Conservation (phyloP, 352 stramenopile species). For the Salisapilia sapeloensis region DNA sequence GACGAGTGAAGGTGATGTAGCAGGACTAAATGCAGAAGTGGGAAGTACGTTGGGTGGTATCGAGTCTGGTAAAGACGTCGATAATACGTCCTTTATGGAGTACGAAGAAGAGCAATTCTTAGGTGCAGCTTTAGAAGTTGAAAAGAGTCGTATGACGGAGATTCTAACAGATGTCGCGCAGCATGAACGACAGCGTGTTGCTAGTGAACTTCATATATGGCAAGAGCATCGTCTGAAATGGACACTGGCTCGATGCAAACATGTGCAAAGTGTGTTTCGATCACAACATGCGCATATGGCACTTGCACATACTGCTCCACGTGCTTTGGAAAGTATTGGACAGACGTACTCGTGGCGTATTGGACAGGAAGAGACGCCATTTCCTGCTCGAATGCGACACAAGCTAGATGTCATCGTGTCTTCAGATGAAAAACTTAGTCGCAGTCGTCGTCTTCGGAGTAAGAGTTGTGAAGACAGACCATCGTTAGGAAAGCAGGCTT, state of each 20-base stretch:
- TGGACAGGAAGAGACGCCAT: constrained; percentile 42
- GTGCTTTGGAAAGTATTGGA: constrained; percentile 10
- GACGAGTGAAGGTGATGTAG: no score
- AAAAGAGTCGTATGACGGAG: constrained; percentile 63
- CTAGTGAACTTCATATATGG: no score
- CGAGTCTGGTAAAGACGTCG: no score
- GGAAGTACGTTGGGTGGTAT: no score
- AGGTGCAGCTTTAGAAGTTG: constrained; percentile 62
- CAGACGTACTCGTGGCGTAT: constrained; percentile 24
- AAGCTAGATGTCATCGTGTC: constrained; percentile 32
- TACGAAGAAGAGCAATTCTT: constrained; percentile 36
- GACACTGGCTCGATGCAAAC: constrained; percentile 36
- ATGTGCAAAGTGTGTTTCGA: constrained; percentile 49
- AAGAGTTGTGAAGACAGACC: no score
- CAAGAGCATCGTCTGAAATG: no score
- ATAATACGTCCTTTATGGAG: no score
- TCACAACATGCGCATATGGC: constrained; percentile 38
- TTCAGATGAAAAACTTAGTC: constrained; percentile 5
- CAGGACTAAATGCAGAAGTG: no score
- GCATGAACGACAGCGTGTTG: no score
- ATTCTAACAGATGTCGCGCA: constrained; percentile 21
- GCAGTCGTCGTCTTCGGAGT: no score
- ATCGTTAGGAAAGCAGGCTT: no score
- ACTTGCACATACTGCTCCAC: constrained; percentile 9
- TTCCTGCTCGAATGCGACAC: constrained; percentile 33